Percentiles rank a stretch among this genome's conserved stretches.
These are phyloP conservation scores for Hirschioporus abietinus DNA, from an alignment of 768 basidiomycete species.

Conservation along the genomic window DNA sequence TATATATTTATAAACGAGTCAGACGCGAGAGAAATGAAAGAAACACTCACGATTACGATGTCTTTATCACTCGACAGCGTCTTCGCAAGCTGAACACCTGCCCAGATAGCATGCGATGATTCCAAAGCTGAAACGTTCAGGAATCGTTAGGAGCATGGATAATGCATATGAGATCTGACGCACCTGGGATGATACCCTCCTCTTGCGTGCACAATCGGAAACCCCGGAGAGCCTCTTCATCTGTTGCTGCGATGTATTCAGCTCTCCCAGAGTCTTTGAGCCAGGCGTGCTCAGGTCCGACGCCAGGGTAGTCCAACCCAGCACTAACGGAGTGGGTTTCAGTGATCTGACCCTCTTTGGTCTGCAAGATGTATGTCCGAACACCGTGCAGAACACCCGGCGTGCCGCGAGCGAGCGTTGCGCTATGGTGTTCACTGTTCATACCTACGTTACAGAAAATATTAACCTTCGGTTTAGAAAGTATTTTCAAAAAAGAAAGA, in stretches of 20 bases:
- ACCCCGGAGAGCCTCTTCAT: constrained; percentile 88
- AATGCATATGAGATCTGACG: constrained; percentile 15
- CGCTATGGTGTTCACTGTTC: constrained; percentile 84
- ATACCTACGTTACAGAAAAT: constrained; percentile 42
- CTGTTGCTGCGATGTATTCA: constrained; percentile 89
- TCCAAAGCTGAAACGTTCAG: constrained; percentile 62
- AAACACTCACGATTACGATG: constrained; percentile 76
- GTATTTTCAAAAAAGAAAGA: neutral
- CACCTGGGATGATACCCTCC: constrained; percentile 96
- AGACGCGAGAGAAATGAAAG: neutral
- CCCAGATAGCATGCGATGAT: constrained; percentile 95
- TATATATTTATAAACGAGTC: neutral
- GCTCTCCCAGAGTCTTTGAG: constrained; percentile 92
- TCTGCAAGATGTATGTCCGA: constrained; percentile 91
- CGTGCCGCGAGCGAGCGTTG: constrained; percentile 85
- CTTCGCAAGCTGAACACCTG: constrained; percentile 79
- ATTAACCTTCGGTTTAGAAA: neutral
- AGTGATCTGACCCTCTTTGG: constrained; percentile 83
- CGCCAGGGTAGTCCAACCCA: constrained; percentile 93
- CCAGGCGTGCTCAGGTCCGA: constrained; percentile 98
- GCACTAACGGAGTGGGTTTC: constrained; percentile 98
- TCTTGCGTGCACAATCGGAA: constrained; percentile 88
- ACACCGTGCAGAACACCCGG: constrained; percentile 97
- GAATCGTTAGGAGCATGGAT: neutral
- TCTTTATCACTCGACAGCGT: constrained; percentile 79